Evolutionary conservation across 805 yeast species (phyloP).

Genomic region (Wickerhamiella parazyma): DNA sequence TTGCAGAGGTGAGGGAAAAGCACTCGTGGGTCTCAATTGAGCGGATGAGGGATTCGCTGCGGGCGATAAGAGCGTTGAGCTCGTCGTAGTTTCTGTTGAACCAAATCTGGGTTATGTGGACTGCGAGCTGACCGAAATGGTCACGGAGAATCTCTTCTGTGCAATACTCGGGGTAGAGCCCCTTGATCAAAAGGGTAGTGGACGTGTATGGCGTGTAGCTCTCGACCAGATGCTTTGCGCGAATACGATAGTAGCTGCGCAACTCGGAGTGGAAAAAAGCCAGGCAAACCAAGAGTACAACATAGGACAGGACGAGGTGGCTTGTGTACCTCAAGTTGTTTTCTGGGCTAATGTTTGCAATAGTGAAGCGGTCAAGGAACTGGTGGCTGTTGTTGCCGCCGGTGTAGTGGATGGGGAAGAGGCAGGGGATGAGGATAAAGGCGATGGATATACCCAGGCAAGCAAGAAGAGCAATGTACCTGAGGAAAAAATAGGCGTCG

Average conservation of each 20-base stretch:
- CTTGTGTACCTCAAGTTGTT: conserved; percentile 39
- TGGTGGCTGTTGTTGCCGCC: conserved; percentile 25
- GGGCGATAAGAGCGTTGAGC: conserved; percentile 25
- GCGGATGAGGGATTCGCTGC: conserved; percentile 23
- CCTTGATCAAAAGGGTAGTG: conserved; percentile 55
- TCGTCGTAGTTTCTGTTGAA: conserved; percentile 35
- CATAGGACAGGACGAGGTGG: conserved; percentile 48
- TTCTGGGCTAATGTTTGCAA: conserved; percentile 49
- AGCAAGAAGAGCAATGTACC: conserved; percentile 43
- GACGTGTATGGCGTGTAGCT: conserved; percentile 15
- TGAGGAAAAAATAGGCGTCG: conserved; percentile 60
- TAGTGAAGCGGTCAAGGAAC: conserved; percentile 57
- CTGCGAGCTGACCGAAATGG: conserved; percentile 42
- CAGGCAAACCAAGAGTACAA: conserved; percentile 45
- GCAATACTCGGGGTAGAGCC: conserved; percentile 39
- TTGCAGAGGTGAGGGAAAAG: neutral
- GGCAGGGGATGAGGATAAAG: conserved; percentile 39
- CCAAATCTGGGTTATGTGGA: conserved; percentile 47
- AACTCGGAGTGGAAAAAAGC: conserved; percentile 41
- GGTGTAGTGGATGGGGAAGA: conserved; percentile 49
- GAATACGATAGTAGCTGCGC: conserved; percentile 34
- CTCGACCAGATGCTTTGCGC: conserved; percentile 31
- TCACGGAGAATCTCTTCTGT: conserved; percentile 39
- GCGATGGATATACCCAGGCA: conserved; percentile 42
- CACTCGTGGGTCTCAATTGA: conserved; percentile 27